phyloP scores from a whole-genome alignment of 306 rosid species.

The Rosa multiflora region DNA sequence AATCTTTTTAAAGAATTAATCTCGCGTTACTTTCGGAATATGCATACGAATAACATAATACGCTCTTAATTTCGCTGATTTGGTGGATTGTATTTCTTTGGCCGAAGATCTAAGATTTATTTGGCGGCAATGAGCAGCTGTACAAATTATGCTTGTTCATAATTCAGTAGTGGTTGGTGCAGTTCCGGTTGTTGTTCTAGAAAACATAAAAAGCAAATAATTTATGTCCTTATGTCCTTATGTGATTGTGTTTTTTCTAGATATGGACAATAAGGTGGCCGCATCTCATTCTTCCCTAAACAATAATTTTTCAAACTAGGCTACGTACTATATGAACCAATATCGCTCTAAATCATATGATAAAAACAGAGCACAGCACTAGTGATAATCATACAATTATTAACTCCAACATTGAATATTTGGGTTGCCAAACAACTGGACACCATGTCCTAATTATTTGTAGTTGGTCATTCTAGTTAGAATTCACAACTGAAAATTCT shows the following conservation, averaged over 20 bases:
- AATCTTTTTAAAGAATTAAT: too few relatives aligned
- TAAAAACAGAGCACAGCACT: not conserved
- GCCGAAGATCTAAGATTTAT: not conserved
- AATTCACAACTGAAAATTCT: too few relatives aligned
- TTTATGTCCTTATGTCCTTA: too few relatives aligned
- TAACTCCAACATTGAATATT: not conserved
- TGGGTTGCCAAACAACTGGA: not conserved
- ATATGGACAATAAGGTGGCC: not conserved
- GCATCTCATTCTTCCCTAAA: not conserved
- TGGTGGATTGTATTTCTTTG: not conserved
- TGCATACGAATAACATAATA: too few relatives aligned
- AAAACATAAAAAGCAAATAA: conserved; percentile 3
- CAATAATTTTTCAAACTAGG: not conserved
- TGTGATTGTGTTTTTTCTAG: not conserved
- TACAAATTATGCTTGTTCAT: not conserved
- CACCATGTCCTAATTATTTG: not conserved
- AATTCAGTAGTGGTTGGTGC: not conserved
- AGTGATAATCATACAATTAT: not conserved
- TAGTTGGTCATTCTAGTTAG: not conserved
- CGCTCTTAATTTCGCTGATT: not conserved
- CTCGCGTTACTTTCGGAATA: too few relatives aligned
- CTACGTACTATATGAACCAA: not conserved
- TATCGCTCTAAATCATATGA: not conserved
- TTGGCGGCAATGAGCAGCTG: conserved; percentile 22
- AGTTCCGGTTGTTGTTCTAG: conserved; percentile 20